Percentiles rank a stretch among this genome's conserved stretches.
These are phyloP conservation scores for Colletotrichum echinochloae DNA, from an alignment of 2,329 filamentous ascomycete species.

Conservation along the genomic window DNA sequence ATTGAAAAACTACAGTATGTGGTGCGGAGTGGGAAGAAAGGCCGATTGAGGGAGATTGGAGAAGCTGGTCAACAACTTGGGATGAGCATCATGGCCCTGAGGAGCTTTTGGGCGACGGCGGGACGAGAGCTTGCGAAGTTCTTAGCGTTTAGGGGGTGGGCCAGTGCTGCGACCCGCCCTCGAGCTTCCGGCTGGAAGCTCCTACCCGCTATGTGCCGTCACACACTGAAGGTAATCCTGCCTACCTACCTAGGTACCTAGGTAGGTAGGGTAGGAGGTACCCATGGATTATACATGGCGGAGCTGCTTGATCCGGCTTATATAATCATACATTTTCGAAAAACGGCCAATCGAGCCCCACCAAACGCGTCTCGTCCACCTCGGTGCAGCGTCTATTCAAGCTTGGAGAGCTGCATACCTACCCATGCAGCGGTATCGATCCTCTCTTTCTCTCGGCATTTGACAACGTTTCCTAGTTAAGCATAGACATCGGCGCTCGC, in stretches of 20 bases:
- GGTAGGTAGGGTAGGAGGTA: not conserved
- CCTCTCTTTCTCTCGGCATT: not conserved
- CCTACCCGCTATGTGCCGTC: not conserved
- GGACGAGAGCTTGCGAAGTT: slow-evolving; percentile 16
- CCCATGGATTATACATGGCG: not conserved
- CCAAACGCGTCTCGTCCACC: not conserved
- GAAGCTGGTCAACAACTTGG: slow-evolving; percentile 10
- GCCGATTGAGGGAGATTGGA: not conserved
- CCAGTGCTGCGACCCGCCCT: not conserved
- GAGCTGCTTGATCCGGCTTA: not conserved
- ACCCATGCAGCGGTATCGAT: not conserved
- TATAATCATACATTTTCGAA: not conserved
- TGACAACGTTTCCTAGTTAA: not conserved
- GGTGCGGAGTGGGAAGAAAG: not conserved
- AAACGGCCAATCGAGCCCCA: slow-evolving; percentile 2
- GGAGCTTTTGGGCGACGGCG: slow-evolving; percentile 4
- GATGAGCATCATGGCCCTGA: not conserved
- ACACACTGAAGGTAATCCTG: not conserved
- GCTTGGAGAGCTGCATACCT: not conserved
- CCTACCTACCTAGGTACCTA: not conserved
- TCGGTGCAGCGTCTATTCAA: not conserved
- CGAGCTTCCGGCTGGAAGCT: slow-evolving; percentile 4
- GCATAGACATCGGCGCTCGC: not conserved
- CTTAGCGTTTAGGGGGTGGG: not conserved
- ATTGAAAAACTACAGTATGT: slow-evolving; percentile 2